phyloP scores from a whole-genome alignment of 306 rosid species.

The Casuarina cunninghamiana region DNA sequence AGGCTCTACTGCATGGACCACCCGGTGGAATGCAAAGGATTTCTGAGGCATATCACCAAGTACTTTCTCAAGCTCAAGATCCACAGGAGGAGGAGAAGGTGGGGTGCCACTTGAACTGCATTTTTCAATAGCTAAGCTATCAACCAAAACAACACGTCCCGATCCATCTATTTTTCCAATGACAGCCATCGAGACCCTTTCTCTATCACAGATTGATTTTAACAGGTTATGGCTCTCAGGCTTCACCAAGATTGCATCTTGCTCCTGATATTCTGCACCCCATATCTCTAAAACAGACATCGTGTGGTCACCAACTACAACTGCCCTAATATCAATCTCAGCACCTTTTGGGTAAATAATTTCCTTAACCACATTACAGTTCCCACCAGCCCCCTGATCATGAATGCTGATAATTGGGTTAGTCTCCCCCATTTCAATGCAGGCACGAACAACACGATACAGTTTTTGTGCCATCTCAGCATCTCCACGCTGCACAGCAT shows the following conservation, averaged over 20 bases:
- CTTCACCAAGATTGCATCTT: constrained; percentile 85
- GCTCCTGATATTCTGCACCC: constrained; percentile 97
- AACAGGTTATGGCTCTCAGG: constrained; percentile 67
- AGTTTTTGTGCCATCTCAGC: constrained; percentile 97
- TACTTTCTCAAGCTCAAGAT: constrained; percentile 86
- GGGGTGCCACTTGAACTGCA: constrained; percentile 55
- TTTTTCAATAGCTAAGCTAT: constrained; percentile 55
- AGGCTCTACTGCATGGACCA: constrained; percentile 55
- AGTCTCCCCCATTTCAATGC: constrained; percentile 87
- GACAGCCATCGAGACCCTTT: constrained; percentile 90
- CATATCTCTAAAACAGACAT: constrained; percentile 94
- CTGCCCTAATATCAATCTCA: constrained; percentile 65
- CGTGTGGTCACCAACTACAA: constrained; percentile 86
- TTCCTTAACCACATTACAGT: constrained; percentile 90
- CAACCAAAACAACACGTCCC: constrained; percentile 73
- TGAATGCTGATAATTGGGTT: constrained; percentile 90
- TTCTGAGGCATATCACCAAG: constrained; percentile 95
- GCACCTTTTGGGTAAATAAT: constrained; percentile 84
- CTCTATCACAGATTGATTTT: constrained; percentile 73
- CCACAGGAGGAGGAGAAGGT: constrained; percentile 75
- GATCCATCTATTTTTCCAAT: constrained; percentile 76
- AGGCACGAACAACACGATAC: constrained; percentile 89
- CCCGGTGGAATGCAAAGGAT: constrained; percentile 59
- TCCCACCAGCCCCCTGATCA: constrained; percentile 97
- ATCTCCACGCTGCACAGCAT: constrained; percentile 96